Conservation (phyloP, 441 rosid species). For the Erysimum cheiri region DNA sequence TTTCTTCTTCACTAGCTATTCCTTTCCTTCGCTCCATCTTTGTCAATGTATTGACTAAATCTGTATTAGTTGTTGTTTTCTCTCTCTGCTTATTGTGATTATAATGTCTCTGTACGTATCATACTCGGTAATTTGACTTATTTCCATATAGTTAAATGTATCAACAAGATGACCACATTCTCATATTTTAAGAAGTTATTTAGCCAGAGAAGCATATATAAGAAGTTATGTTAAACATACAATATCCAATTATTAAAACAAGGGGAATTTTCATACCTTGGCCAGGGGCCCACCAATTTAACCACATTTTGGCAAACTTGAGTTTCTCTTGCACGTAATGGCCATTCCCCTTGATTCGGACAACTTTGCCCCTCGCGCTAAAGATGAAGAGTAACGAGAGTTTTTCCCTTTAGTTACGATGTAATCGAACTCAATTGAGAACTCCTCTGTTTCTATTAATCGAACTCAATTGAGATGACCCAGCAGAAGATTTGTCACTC, state of each 20-base stretch:
- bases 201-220: not conserved
- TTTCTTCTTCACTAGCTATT: not conserved
- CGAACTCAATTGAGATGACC: too few relatives aligned
- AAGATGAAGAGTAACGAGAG: too few relatives aligned
- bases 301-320: too few relatives aligned
- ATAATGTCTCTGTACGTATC: not conserved
- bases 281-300: too few relatives aligned
- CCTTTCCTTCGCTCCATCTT: not conserved
- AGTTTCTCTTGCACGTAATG: too few relatives aligned
- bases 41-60: constrained; percentile 15
- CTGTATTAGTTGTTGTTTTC: not conserved
- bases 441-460: too few relatives aligned
- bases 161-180: not conserved
- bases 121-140: not conserved
- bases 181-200: not conserved
- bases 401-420: too few relatives aligned
- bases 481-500: too few relatives aligned
- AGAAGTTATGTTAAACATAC: not conserved
- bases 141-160: not conserved
- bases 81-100: not conserved
- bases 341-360: too few relatives aligned
- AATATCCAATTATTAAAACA: not conserved
- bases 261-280: too few relatives aligned
- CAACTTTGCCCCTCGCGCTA: too few relatives aligned
- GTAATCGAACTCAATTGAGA: too few relatives aligned